Percentiles rank a stretch among this genome's conserved stretches.
These are phyloP conservation scores for Dactylellina cionopaga DNA, from an alignment of 2,329 filamentous ascomycete genomes.

Conservation along the genomic window DNA sequence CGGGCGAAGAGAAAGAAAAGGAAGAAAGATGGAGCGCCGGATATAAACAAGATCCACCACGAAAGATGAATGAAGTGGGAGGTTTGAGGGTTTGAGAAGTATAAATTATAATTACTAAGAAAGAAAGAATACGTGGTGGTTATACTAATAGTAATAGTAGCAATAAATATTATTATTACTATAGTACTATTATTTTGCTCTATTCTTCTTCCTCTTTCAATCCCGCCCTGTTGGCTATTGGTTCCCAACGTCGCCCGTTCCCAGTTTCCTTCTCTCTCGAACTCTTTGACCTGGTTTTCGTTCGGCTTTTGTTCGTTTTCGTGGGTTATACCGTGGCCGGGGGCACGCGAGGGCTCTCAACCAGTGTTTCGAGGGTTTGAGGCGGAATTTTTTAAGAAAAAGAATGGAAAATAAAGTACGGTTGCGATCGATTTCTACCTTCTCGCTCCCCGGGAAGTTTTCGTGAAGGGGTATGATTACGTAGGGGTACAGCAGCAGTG, in stretches of 20 bases:
- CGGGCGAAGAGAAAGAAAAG: constrained; percentile 6
- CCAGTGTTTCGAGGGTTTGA: constrained; percentile 39
- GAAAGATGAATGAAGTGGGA: not conserved
- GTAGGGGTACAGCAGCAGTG: not conserved
- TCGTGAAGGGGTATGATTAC: not conserved
- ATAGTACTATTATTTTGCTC: not conserved
- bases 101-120: no score
- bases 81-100: no score
- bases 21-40: not conserved
- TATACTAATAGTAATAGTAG: no score
- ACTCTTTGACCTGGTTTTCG: constrained; percentile 1
- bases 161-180: constrained; percentile 5
- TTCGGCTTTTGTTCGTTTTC: no score
- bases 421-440: no score
- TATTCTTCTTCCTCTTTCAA: constrained; percentile 28
- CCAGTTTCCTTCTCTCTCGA: not conserved
- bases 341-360: constrained; percentile 46
- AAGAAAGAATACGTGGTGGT: no score
- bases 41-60: not conserved
- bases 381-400: constrained; percentile 22
- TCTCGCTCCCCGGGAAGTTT: constrained; percentile 11
- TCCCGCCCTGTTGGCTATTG: constrained; percentile 6
- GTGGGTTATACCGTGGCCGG: no score
- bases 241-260: not conserved
- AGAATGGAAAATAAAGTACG: not conserved